Percentiles rank a stretch among this genome's conserved stretches.
Conservation (phyloP, 768 basidiomycete species). For the Clitopilus passeckerianus region DNA sequence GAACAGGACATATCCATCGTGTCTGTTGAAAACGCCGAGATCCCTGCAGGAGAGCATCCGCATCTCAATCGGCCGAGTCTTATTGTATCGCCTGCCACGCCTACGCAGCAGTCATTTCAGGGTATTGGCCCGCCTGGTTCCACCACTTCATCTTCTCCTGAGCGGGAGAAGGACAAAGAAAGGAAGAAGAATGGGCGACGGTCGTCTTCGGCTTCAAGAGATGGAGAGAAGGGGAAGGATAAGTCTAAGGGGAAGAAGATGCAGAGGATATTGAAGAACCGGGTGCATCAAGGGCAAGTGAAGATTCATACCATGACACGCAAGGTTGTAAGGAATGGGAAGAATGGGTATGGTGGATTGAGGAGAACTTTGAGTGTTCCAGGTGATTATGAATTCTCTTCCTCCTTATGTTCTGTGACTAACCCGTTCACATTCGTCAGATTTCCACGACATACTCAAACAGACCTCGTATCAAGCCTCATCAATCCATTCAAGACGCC, state of each 20-base stretch:
- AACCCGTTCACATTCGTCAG: constrained; percentile 26
- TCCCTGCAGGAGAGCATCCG: constrained; percentile 28
- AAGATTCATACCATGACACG: constrained; percentile 73
- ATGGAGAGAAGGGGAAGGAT: neutral
- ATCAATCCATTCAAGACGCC: constrained; percentile 79
- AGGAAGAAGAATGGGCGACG: constrained; percentile 19
- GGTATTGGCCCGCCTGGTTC: neutral
- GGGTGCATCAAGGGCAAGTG: constrained; percentile 68
- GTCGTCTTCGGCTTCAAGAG: constrained; percentile 25
- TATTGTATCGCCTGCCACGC: constrained; percentile 53
- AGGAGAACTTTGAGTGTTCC: neutral
- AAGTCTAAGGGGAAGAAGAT: constrained; percentile 63
- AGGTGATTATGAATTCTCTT: neutral
- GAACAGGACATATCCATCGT: neutral
- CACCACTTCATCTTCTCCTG: neutral
- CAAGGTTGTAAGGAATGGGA: constrained; percentile 44
- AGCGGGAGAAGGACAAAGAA: constrained; percentile 3
- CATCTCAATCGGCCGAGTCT: constrained; percentile 32
- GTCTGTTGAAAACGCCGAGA: constrained; percentile 1
- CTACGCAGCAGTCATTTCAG: constrained; percentile 19
- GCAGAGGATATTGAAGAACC: constrained; percentile 68
- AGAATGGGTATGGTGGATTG: neutral
- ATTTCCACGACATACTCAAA: constrained; percentile 63
- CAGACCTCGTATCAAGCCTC: constrained; percentile 65
- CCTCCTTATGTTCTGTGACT: neutral